Percentiles rank a stretch among this genome's conserved stretches.
phyloP scores from a whole-genome alignment of 768 basidiomycete species.

The Mycena leptocephala region DNA sequence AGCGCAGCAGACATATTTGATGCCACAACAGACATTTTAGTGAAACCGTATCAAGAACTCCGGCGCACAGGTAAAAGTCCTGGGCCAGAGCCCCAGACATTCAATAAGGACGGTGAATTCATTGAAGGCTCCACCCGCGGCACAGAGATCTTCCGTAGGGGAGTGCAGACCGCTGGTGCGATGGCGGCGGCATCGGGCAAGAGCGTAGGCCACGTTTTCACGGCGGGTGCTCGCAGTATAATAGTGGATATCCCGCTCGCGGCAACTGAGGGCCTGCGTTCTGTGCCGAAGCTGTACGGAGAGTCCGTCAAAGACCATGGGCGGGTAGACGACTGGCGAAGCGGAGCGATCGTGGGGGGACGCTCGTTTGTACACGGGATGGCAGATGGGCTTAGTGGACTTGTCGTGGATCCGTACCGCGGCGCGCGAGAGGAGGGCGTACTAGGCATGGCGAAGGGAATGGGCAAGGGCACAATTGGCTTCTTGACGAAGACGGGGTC shows the following conservation, averaged over 20 bases:
- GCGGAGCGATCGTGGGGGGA: slow-evolving; percentile 57
- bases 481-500: not conserved
- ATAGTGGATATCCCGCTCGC: slow-evolving; percentile 46
- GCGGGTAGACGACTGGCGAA: slow-evolving; percentile 50
- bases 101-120: too few species aligned
- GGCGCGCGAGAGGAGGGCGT: slow-evolving; percentile 35
- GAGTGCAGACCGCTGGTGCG: slow-evolving; percentile 34
- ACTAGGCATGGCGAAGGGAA: slow-evolving; percentile 31
- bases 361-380: slow-evolving; percentile 44
- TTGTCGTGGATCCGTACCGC: slow-evolving; percentile 33
- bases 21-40: slow-evolving; percentile 17
- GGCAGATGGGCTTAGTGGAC: slow-evolving; percentile 25
- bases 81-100: too few species aligned
- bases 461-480: slow-evolving; percentile 25
- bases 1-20: slow-evolving; percentile 10
- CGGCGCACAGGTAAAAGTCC: not conserved
- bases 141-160: not conserved
- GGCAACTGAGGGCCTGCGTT: slow-evolving; percentile 54
- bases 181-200: slow-evolving; percentile 55
- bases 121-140: too few species aligned
- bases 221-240: slow-evolving; percentile 49
- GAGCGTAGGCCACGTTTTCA: slow-evolving; percentile 35
- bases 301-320: slow-evolving; percentile 48
- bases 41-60: slow-evolving; percentile 29
- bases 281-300: slow-evolving; percentile 54